phyloP scores from a whole-genome alignment of 495 filamentous ascomycete genomes.

The Lasiosphaeria miniovina region DNA sequence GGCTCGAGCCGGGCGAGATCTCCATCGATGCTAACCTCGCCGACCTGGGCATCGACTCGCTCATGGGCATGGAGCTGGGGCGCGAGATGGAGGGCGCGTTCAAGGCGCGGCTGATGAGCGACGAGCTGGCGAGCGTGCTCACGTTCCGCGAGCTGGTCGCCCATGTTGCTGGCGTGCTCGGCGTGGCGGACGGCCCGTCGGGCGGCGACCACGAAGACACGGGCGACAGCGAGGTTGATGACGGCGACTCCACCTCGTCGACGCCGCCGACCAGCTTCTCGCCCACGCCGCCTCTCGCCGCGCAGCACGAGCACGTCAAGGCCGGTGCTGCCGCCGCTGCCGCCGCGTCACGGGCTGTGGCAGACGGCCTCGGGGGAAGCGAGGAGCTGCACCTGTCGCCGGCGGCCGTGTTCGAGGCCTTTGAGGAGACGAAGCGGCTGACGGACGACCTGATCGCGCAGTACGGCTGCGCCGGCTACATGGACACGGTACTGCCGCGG shows the following conservation, averaged over 20 bases:
- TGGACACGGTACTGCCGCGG: slow-evolving; percentile 27
- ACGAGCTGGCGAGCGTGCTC: slow-evolving; percentile 37
- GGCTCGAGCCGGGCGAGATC: slow-evolving; percentile 44
- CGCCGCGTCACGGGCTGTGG: background rate
- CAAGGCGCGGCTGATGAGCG: slow-evolving; percentile 35
- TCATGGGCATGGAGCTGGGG: slow-evolving; percentile 55
- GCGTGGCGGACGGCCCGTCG: background rate
- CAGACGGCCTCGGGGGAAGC: background rate
- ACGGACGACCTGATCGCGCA: slow-evolving; percentile 29
- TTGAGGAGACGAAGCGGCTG: slow-evolving; percentile 13
- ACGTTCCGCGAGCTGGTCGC: slow-evolving; percentile 18
- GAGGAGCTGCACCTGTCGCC: background rate
- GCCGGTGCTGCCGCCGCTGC: background rate
- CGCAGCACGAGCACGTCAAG: background rate
- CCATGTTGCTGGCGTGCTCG: background rate
- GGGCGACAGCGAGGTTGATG: background rate
- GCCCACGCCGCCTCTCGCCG: background rate
- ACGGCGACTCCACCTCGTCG: background rate
- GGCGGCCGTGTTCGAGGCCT: slow-evolving; percentile 2
- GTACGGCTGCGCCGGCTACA: slow-evolving; percentile 25
- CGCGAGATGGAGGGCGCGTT: slow-evolving; percentile 48
- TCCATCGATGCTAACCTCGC: slow-evolving; percentile 35
- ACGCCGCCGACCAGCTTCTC: background rate
- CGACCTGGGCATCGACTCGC: slow-evolving; percentile 54
- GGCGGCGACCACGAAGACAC: background rate